These are phyloP conservation scores for Lantana camara DNA, from an alignment of 257 asterid species.

Conservation along the genomic window DNA sequence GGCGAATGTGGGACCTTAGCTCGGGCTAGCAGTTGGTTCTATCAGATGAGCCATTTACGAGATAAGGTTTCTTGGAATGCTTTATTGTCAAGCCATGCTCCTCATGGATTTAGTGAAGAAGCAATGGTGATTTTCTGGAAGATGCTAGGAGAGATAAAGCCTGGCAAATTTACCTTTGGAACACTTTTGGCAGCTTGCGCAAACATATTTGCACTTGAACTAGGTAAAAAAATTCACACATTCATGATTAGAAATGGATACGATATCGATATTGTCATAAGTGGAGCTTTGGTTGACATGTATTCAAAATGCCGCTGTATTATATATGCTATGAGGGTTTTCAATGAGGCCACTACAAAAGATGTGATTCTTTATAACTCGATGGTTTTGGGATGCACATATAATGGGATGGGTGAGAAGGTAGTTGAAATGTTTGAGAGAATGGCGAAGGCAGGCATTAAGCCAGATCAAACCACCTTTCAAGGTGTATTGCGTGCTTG, in stretches of 20 bases:
- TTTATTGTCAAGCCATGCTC: slow-evolving; percentile 58
- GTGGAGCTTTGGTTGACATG: slow-evolving; percentile 53
- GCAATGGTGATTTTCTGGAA: slow-evolving; percentile 52
- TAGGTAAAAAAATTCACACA: slow-evolving; percentile 76
- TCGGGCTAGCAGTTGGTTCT: slow-evolving; percentile 64
- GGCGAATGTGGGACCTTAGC: slow-evolving; percentile 71
- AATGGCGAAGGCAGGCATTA: slow-evolving; percentile 56
- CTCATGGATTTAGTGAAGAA: slow-evolving; percentile 61
- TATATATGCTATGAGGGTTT: slow-evolving; percentile 50
- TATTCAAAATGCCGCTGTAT: slow-evolving; percentile 75
- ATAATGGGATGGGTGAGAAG: slow-evolving; percentile 46
- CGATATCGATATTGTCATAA: slow-evolving; percentile 57
- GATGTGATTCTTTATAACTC: slow-evolving; percentile 71
- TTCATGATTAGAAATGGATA: slow-evolving; percentile 66
- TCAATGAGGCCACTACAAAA: slow-evolving; percentile 39
- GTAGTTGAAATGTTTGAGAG: slow-evolving; percentile 48
- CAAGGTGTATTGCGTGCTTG: slow-evolving; percentile 57
- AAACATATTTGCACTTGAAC: slow-evolving; percentile 53
- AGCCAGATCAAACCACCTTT: slow-evolving; percentile 66
- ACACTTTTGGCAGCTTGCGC: slow-evolving; percentile 85
- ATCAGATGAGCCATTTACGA: slow-evolving; percentile 50
- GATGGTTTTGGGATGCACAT: slow-evolving; percentile 61
- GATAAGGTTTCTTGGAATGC: slow-evolving; percentile 78
- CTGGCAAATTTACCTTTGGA: slow-evolving; percentile 67
- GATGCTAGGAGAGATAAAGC: slow-evolving; percentile 64